These are phyloP conservation scores for Neospermospora avenae DNA, from an alignment of 2,329 filamentous ascomycete species.

Conservation along the genomic window DNA sequence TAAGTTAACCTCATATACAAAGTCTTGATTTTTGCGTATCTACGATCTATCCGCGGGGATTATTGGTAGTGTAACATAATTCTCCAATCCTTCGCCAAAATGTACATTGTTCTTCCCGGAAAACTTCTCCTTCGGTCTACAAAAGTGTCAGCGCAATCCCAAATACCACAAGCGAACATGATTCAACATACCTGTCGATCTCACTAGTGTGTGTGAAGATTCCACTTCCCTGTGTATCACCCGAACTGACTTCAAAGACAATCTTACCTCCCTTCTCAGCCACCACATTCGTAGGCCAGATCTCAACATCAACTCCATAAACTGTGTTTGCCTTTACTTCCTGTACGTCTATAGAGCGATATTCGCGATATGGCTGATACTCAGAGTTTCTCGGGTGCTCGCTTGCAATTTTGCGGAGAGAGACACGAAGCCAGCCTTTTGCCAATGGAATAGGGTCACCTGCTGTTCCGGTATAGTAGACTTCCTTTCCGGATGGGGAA, in stretches of 20 bases:
- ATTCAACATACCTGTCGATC: slow-evolving; percentile 15
- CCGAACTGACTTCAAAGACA: slow-evolving; percentile 52
- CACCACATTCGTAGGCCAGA: slow-evolving; percentile 63
- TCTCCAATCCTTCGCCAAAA: slow-evolving; percentile 46
- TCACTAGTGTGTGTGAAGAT: slow-evolving; percentile 52
- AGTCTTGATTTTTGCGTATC: background rate
- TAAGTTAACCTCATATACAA: background rate
- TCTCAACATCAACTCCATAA: slow-evolving; percentile 58
- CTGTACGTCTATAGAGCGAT: slow-evolving; percentile 52
- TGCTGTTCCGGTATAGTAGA: slow-evolving; percentile 63
- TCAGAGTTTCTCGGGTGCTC: slow-evolving; percentile 48
- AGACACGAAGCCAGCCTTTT: slow-evolving; percentile 62
- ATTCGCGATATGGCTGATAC: slow-evolving; percentile 57
- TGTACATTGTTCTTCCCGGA: slow-evolving; percentile 51
- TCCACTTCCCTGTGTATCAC: slow-evolving; percentile 58
- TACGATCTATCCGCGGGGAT: slow-evolving; percentile 42
- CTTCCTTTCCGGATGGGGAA: slow-evolving; percentile 49
- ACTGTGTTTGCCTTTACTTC: slow-evolving; percentile 52
- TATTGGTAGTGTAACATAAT: slow-evolving; percentile 52
- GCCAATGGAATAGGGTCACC: slow-evolving; percentile 60
- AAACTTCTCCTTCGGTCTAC: slow-evolving; percentile 40
- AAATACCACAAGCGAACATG: background rate
- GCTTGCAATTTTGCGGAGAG: slow-evolving; percentile 51
- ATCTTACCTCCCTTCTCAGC: slow-evolving; percentile 49
- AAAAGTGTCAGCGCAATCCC: background rate